phyloP scores from a whole-genome alignment of 805 yeast species.

The Cyberlindnera meyerae region DNA sequence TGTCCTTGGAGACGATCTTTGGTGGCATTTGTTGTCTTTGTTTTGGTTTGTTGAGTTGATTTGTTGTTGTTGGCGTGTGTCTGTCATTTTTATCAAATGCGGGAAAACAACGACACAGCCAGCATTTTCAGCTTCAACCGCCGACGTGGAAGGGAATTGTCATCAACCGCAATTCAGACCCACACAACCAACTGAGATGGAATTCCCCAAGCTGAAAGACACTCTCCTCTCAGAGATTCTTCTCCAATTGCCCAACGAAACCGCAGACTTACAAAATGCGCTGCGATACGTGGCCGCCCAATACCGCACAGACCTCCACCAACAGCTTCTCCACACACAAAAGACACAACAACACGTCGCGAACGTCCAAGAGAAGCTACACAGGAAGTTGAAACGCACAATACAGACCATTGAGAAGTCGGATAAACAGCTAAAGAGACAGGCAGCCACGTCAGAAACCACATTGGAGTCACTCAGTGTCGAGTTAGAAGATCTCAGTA shows the following conservation, averaged over 20 bases:
- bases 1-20: constrained; percentile 23
- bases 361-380: constrained; percentile 9
- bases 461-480: constrained; percentile 1
- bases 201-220: constrained; percentile 7
- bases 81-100: no score
- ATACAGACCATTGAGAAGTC: constrained; percentile 6
- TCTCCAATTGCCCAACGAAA: constrained; percentile 12
- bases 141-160: not conserved
- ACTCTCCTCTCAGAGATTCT: constrained; percentile 12
- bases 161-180: not conserved
- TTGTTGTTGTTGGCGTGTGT: no score
- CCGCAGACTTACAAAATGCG: constrained; percentile 5
- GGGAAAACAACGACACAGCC: no score
- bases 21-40: not conserved
- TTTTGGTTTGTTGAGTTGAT: not conserved
- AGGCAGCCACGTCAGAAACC: not conserved
- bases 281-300: constrained; percentile 2
- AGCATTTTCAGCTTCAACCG: no score
- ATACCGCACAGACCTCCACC: constrained; percentile 12
- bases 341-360: constrained; percentile 10
- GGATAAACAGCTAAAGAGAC: constrained; percentile 1
- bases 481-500: constrained; percentile 8
- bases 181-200: not conserved
- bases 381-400: constrained; percentile 7
- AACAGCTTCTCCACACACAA: constrained; percentile 7